Percentiles rank a stretch among this genome's conserved stretches.
Conservation (phyloP, 2,329 filamentous ascomycete species). For the Neurospora sp. region DNA sequence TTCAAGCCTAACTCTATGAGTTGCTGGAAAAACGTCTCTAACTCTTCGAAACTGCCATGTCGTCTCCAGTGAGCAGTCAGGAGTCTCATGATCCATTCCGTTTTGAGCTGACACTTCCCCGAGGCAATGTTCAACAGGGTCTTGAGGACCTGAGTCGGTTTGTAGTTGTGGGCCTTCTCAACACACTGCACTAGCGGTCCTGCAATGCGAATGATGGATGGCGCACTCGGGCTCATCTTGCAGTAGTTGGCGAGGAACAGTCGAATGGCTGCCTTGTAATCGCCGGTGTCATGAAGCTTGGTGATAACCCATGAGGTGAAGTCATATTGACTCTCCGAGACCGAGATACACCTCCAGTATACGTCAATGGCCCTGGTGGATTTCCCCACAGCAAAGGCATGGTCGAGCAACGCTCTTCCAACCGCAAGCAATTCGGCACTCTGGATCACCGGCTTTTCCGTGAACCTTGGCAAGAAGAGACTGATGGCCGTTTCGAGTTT, state of each 20-base stretch:
- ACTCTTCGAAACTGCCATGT: constrained; percentile 17
- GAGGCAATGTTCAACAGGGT: constrained; percentile 19
- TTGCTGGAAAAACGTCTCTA: constrained; percentile 19
- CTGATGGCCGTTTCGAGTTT: constrained; percentile 18
- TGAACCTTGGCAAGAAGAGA: constrained; percentile 24
- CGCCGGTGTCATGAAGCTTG: constrained; percentile 20
- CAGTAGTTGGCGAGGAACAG: constrained; percentile 25
- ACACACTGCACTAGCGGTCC: constrained; percentile 25
- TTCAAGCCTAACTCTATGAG: constrained; percentile 16
- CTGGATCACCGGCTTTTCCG: constrained; percentile 7
- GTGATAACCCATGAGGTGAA: constrained; percentile 24
- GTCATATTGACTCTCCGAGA: constrained; percentile 14
- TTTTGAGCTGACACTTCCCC: constrained; percentile 15
- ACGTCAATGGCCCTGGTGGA: constrained; percentile 14
- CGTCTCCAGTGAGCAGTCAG: constrained; percentile 27
- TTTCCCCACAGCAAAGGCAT: constrained; percentile 15
- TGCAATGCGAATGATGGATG: constrained; percentile 19
- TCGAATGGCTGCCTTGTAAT: constrained; percentile 25
- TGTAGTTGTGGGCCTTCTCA: constrained; percentile 19
- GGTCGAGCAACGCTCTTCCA: constrained; percentile 22
- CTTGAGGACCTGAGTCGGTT: constrained; percentile 21
- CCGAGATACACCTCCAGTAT: constrained; percentile 24
- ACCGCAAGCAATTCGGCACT: constrained; percentile 12
- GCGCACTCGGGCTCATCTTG: constrained; percentile 14
- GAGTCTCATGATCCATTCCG: constrained; percentile 28